Base-by-base conservation (phyloP, 495 filamentous ascomycete species). In the Oidiodendron maius region DNA sequence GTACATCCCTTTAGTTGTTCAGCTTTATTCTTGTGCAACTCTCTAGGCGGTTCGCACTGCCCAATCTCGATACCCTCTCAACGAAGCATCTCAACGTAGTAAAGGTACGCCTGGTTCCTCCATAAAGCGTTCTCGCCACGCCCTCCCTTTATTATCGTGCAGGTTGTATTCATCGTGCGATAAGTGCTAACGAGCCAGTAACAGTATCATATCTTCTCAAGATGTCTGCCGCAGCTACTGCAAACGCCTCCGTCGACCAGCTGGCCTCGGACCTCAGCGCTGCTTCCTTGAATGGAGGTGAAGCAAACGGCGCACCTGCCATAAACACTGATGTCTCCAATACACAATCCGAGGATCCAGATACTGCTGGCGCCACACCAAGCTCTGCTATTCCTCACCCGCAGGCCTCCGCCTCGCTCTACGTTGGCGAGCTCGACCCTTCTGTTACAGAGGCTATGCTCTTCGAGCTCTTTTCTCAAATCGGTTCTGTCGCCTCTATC, bases 381-480 rank as follows among this genome's bases (percentile, higher is more conserved):
- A 81, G 80, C 67, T 85, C 89, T 49, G 74, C 74, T 35, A 80
- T 81, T 52, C 77, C 76, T 38, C 77, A 80, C 59, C 79, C 80
- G 36, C 87, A 93, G 71, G 87, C 88, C 48, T 96, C 93, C 34
- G 93, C 94, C 47, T 99, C 93, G 28, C 87, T 99, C 61, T 99
- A 99, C 66, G 93, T 99, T 57, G 93, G 93, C 66, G 93, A 99
- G 73, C 88, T 99, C 56, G 93, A 99, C 70, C 81, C 86, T 48
- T 89, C 87, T 43, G 93, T 99, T 64, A 99, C 93, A 47, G 93
- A 99, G 80, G 93, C 93, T 56, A 99, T 99, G 93, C 89, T 99
- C 65, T 99, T 97, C 70, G 94, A 99, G 81, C 87, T 99, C 24
- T 99, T 99, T 81, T 97, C 93, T 51, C 91, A 91, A 68, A 97